Evolutionary conservation across 495 filamentous ascomycete genomes (phyloP), one percentile per base, ranked within the genome.

Genomic region (Neurospora tetrasperma): DNA sequence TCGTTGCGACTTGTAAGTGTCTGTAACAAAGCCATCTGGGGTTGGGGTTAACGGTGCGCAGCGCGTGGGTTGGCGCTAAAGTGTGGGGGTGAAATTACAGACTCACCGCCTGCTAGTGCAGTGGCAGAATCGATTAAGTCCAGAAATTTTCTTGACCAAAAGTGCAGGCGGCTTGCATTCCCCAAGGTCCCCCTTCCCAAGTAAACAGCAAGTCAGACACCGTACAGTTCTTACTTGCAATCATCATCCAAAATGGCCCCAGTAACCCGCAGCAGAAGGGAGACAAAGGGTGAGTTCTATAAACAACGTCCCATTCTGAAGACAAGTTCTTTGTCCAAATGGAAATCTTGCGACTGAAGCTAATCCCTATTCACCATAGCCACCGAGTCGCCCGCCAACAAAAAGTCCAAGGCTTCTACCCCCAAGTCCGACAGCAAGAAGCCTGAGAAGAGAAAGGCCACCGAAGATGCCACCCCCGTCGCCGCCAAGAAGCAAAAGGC

Each of bases 271-370:
- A 85, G 84, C 72, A 92, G 89, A 78, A 93, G 54, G 23, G 54
- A 93, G 84, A 86, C 90, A 79, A 94, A 93, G 85, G 87, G 92
- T 92, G 85, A 71, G 83, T 81, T 40, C 70, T 71, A 72, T 31
- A 2, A 31, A 31, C 35, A 74, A 74, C 42, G 20, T 35, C 27
- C 18, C 4, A n/a, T 38, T 38, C 3, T 48, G 27, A 27, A 0
- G 23, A 62, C 20, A 14, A 14, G 2, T 14, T 23, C 46, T 27
- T 54, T 6, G 54, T 62, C 12, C 54, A 62, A 62, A 31, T 31
- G 27, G 27, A 23, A 2, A n/a, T 43, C 70, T 62, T 35, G n/a
- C 42, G 59, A 43, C 72, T 14, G 43, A 70, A 72, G 76, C 72
- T 86, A 77, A 84, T 38, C 69, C 71, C 27, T 40, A 18, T 73